Evolutionary conservation across 805 yeast genomes (phyloP).

Genomic region (Candida boidinii): DNA sequence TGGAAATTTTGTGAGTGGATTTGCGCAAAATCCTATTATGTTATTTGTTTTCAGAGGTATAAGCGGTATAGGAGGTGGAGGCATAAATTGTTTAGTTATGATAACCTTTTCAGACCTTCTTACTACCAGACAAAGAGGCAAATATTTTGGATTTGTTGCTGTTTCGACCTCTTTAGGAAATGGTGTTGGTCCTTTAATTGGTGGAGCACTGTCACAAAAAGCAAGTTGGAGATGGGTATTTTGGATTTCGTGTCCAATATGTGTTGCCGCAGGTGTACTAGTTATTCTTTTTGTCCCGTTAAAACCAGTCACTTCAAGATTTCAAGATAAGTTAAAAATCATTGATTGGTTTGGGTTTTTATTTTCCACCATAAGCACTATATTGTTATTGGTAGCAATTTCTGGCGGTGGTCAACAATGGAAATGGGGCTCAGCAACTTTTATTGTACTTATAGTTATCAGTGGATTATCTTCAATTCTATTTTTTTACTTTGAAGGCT

Average conservation of each 20-base stretch:
- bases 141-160: constrained; percentile 47
- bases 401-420: constrained; percentile 52
- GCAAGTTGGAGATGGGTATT: constrained; percentile 48
- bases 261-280: constrained; percentile 7
- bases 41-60: constrained; percentile 43
- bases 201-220: constrained; percentile 38
- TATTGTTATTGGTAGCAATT: constrained; percentile 43
- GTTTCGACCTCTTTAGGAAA: constrained; percentile 41
- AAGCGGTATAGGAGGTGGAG: constrained; percentile 50
- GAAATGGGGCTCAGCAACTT: constrained; percentile 33
- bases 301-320: constrained; percentile 25
- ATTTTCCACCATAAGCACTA: constrained; percentile 31
- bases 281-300: constrained; percentile 19
- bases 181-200: constrained; percentile 46
- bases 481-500: constrained; percentile 38
- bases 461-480: constrained; percentile 29
- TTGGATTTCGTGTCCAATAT: constrained; percentile 35
- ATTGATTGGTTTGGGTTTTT: constrained; percentile 33
- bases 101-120: constrained; percentile 46
- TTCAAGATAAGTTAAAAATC: constrained; percentile 27
- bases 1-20: constrained; percentile 43
- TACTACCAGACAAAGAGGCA: constrained; percentile 42
- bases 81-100: constrained; percentile 40
- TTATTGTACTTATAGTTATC: constrained; percentile 24
- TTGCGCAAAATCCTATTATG: constrained; percentile 36